Evolutionary conservation across 1,284 basidiomycete genomes (phyloP), one percentile per base, ranked within the genome.

Genomic region (Leccinum olivaceoglutinosum): DNA sequence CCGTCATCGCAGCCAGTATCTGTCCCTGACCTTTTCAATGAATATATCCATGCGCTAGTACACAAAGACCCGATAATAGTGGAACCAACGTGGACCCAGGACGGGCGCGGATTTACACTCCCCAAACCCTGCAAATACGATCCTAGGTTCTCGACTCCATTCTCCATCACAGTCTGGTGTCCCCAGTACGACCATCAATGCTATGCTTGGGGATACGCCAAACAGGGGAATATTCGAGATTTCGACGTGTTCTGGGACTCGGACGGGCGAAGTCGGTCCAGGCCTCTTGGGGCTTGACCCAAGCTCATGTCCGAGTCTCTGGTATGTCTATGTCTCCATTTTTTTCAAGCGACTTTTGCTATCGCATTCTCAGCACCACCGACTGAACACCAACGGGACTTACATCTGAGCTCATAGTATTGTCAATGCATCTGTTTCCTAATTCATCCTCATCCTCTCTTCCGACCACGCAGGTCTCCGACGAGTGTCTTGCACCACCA

Each of bases 371-470:
- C 21, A 85, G 81, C 68, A 10, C 64, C 75, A 14, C 84, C 85
- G 36, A 84, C 81, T 1, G 81, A 84, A 41, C 69, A 68, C 3
- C 88, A 90, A 65, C 83, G 85, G 4, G 85, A 92, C 69, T 78
- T 89, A 7, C 89, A 74, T 92, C 64, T 85, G 85, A 72, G 79
- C 84, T 1, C 81, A 90, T 39, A 39, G 38, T 68, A 70, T 90
- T 75, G 75, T 64, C 54, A 59, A 65, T 29, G 60, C 62, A 10
- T 66, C 63, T 62, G 32, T 36, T 67, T 14, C 2, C 58, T 14
- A 51, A 8, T 38, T 32, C 29, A 32, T 32, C 29, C 29, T 75
- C 81, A 5, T 73, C 78, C n/a, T 44, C 62, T 4, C 46, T 29
- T 18, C 49, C 64, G 5, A n/a, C 58, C 21, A 32, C 79, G 0